A percentile compares a stretch with the other conserved stretches of the same genome.
Conservation (phyloP, 257 asterid species). For the Primulina tabacum region DNA sequence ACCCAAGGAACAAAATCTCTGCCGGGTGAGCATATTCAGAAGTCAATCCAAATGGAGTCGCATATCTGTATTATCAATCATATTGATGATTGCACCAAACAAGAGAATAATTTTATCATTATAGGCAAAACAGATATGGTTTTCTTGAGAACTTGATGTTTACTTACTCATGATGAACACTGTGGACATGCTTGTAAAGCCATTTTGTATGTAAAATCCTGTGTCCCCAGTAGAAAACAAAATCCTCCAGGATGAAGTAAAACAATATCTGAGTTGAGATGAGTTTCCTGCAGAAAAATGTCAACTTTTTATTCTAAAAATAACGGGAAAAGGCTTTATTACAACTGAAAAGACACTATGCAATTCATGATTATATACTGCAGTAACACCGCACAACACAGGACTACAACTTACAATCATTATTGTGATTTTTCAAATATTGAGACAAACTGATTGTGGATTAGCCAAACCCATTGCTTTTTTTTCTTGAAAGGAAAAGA, state of each 20-base stretch:
- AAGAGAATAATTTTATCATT: slow-evolving; percentile 9
- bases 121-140: slow-evolving; percentile 7
- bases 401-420: not conserved
- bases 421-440: slow-evolving; percentile 9
- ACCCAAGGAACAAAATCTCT: slow-evolving; percentile 93
- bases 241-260: slow-evolving; percentile 93
- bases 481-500: not conserved
- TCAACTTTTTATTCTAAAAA: slow-evolving; percentile 15
- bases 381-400: not conserved
- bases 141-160: slow-evolving; percentile 18
- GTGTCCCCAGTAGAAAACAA: slow-evolving; percentile 97
- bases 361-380: not conserved
- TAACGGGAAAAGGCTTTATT: not conserved
- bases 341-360: slow-evolving; percentile 6
- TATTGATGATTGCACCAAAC: slow-evolving; percentile 10
- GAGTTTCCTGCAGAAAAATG: slow-evolving; percentile 76
- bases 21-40: slow-evolving; percentile 99
- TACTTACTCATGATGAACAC: slow-evolving; percentile 98
- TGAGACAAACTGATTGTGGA: slow-evolving; percentile 4
- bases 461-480: not conserved
- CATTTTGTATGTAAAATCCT: slow-evolving; percentile 92
- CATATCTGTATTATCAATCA: slow-evolving; percentile 57
- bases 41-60: slow-evolving; percentile 98
- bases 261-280: slow-evolving; percentile 75
- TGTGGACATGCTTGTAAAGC: slow-evolving; percentile 98